phyloP scores from a whole-genome alignment of 345 rosid species.

The Orychophragmus violaceus region DNA sequence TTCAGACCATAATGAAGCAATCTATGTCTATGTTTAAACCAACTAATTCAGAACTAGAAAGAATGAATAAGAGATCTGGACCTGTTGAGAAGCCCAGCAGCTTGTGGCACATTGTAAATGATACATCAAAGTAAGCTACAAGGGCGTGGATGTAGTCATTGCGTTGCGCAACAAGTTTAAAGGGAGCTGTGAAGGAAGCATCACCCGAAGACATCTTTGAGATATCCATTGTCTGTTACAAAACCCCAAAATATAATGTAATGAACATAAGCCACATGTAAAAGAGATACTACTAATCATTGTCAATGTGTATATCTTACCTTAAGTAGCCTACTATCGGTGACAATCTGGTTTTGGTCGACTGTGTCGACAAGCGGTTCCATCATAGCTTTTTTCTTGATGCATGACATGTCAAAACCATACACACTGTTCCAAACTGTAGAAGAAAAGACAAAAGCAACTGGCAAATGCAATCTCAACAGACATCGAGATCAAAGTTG shows the following conservation, averaged over 20 bases:
- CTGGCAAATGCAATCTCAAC: neutral
- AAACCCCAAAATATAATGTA: neutral
- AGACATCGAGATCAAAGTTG: neutral
- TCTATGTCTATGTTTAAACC: neutral
- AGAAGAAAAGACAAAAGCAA: neutral
- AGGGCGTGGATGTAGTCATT: constrained; percentile 96
- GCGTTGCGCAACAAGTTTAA: constrained; percentile 92
- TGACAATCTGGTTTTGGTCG: constrained; percentile 88
- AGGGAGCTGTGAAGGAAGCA: constrained; percentile 90
- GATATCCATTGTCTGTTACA: constrained; percentile 90
- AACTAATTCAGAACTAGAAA: too few relatives aligned
- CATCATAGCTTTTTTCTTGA: constrained; percentile 91
- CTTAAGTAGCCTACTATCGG: constrained; percentile 75
- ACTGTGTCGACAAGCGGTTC: constrained; percentile 98
- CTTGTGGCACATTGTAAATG: constrained; percentile 92
- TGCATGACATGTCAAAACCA: constrained; percentile 96
- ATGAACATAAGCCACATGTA: constrained; percentile 6
- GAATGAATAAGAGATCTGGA: constrained; percentile 30
- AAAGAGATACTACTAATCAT: neutral
- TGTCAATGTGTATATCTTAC: constrained; percentile 31
- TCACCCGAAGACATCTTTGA: constrained; percentile 93
- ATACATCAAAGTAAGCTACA: constrained; percentile 98
- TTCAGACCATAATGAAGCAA: neutral
- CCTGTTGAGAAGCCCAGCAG: constrained; percentile 97
- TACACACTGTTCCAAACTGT: constrained; percentile 92